Base-by-base conservation (phyloP, 2,329 filamentous ascomycete species). In the Apiospora saccharicola region DNA sequence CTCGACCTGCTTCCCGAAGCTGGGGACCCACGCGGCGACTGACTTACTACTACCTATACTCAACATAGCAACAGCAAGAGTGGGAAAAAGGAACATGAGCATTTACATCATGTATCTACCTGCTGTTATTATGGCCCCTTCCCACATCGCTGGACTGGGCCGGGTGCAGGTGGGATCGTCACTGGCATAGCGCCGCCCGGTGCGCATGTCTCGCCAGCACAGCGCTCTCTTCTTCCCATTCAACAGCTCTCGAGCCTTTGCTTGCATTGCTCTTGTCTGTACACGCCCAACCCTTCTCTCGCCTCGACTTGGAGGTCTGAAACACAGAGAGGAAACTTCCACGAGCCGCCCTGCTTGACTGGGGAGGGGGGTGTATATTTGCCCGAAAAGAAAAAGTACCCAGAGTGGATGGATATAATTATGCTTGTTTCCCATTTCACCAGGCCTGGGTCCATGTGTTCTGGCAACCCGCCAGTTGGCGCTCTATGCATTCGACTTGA, bases 401-500 rank as follows among this genome's bases (percentile, higher is more conserved):
- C n/a, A 64, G 57, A 64, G 19, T 64, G 19, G 19, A 41, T 64
- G 19, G 19, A 12, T 41, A 49, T 24, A 41, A 22, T n/a, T 61
- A 61, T 61, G 53, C 53, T 34, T 16, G 34, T 34, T 64, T 64
- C 57, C 57, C 57, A 41, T 64, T 24, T 41, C 57, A 61, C 37
- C 16, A 19, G 22, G 30, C 30, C 53, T 61, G 53, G 30, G 57
- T 30, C 53, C 34, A 41, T 41, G 30, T 57, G 22, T 61, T 61
- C 53, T 34, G 53, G 30, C 53, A 61, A 61, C 53, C 53, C 53
- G 53, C 16, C 30, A 61, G 53, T 61, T 61, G 53, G 30, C 30
- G 53, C 53, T 61, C 53, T 61, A 64, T 64, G 30, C 57, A 64
- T 64, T 64, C 34, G 22, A 64, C 57, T 64, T 64, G 57, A 64